These are phyloP conservation scores for Sodiomyces alkalinus DNA, from an alignment of 2,329 filamentous ascomycete genomes.

Conservation along the genomic window DNA sequence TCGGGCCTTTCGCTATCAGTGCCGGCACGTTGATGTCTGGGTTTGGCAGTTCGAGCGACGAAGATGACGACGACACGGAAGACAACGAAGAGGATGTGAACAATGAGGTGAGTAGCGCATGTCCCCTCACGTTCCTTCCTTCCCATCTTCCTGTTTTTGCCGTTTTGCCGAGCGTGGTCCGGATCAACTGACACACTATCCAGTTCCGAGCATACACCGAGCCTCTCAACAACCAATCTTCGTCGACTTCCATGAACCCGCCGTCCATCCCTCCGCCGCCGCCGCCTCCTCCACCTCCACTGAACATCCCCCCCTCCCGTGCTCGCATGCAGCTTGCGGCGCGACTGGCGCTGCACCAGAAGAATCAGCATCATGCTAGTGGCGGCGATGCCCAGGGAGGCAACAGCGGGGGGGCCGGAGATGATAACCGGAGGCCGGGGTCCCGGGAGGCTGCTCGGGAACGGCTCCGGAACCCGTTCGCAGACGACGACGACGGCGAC, in stretches of 20 bases:
- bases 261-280: conserved; percentile 45
- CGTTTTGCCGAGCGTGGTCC: conserved; percentile 5
- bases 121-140: too few species aligned
- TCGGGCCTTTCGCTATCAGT: conserved; percentile 57
- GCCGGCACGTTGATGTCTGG: conserved; percentile 69
- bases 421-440: conserved; percentile 13
- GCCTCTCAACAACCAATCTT: conserved; percentile 29
- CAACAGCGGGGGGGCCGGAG: conserved; percentile 21
- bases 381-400: conserved; percentile 24
- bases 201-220: conserved; percentile 47
- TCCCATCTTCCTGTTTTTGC: conserved; percentile 1
- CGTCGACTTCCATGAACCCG: conserved; percentile 34
- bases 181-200: conserved; percentile 7
- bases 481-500: conserved; percentile 37
- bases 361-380: conserved; percentile 39
- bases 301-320: conserved; percentile 75
- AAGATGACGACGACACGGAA: conserved; percentile 90
- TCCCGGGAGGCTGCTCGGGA: conserved; percentile 8
- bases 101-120: conserved; percentile 52
- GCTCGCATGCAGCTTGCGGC: conserved; percentile 85
- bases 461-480: conserved; percentile 34
- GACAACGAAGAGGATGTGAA: conserved; percentile 64
- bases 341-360: conserved; percentile 61
- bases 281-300: conserved; percentile 55
- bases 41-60: conserved; percentile 88